Conservation (phyloP, 106 monocot genomes). For the Allium cepa region DNA sequence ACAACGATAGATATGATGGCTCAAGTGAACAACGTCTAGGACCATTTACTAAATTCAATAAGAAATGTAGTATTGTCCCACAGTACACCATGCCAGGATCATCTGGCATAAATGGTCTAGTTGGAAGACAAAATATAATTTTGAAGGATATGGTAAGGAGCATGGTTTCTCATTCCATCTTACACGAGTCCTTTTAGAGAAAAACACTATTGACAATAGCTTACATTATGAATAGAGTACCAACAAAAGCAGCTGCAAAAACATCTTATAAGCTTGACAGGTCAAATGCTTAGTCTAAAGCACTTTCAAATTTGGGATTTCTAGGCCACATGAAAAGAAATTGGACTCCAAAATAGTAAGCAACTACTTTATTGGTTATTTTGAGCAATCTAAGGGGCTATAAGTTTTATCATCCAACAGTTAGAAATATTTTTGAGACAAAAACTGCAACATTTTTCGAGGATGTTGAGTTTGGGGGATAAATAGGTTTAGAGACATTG, state of each 20-base stretch:
- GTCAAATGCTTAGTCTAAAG: neutral
- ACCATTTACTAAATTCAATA: neutral
- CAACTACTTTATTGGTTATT: constrained; percentile 6
- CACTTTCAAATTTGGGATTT: neutral
- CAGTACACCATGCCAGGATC: constrained; percentile 7
- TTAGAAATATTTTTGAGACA: constrained; percentile 1
- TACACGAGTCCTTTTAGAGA: neutral
- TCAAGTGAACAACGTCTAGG: neutral
- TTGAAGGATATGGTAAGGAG: neutral
- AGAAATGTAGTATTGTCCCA: neutral
- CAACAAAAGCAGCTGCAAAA: neutral
- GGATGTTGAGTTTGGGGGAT: neutral
- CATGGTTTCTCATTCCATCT: neutral
- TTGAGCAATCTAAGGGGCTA: neutral
- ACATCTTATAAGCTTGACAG: neutral
- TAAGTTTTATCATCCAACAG: neutral
- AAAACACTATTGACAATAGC: neutral
- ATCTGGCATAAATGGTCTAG: constrained; percentile 6
- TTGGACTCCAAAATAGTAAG: neutral
- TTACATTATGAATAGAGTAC: neutral
- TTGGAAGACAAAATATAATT: neutral
- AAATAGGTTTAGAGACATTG: neutral
- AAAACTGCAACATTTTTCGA: neutral
- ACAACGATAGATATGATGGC: too few relatives aligned
- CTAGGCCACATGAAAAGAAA: constrained; percentile 9